These are phyloP conservation scores for Plectosphaerella cucumerina DNA, from an alignment of 2,329 filamentous ascomycete genomes.

Conservation along the genomic window DNA sequence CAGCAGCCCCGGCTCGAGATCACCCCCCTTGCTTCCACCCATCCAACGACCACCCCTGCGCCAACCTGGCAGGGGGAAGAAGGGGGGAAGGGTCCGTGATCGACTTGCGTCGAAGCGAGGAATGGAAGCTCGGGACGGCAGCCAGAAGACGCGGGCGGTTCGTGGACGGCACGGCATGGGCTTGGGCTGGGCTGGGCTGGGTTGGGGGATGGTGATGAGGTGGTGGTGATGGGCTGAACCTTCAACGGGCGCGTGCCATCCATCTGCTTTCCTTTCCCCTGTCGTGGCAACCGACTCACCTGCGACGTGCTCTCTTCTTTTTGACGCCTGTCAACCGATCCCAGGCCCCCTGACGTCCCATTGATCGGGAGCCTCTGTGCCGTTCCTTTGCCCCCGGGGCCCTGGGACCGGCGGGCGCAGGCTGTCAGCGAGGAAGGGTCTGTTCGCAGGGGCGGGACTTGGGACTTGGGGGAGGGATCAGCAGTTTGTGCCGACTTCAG, in stretches of 20 bases:
- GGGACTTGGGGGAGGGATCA: too few relatives aligned
- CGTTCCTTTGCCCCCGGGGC: slow-evolving; percentile 3
- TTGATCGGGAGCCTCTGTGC: not conserved
- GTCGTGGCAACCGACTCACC: too few relatives aligned
- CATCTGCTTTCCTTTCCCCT: too few relatives aligned
- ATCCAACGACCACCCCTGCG: slow-evolving; percentile 6
- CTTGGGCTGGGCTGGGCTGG: too few relatives aligned
- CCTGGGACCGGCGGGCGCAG: slow-evolving; percentile 4
- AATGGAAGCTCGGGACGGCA: slow-evolving; percentile 4
- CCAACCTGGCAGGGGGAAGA: slow-evolving; percentile 2
- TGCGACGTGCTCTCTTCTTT: too few relatives aligned
- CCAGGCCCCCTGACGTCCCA: not conserved
- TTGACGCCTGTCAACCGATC: slow-evolving; percentile 8
- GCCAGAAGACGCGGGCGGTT: slow-evolving; percentile 4
- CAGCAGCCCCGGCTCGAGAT: slow-evolving; percentile 8
- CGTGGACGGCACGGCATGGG: too few relatives aligned
- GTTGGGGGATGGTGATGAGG: too few relatives aligned
- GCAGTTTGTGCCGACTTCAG: not conserved
- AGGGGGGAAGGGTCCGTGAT: slow-evolving; percentile 12
- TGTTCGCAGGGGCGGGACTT: not conserved
- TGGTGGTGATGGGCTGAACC: too few relatives aligned
- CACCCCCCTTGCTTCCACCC: slow-evolving; percentile 8
- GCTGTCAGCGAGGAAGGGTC: not conserved
- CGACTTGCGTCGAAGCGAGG: slow-evolving; percentile 10
- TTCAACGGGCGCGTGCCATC: too few relatives aligned